A percentile compares a stretch with the other conserved stretches of the same genome.
phyloP scores from a whole-genome alignment of 176 grass and related monocot species.

The Melocanna baccifera region DNA sequence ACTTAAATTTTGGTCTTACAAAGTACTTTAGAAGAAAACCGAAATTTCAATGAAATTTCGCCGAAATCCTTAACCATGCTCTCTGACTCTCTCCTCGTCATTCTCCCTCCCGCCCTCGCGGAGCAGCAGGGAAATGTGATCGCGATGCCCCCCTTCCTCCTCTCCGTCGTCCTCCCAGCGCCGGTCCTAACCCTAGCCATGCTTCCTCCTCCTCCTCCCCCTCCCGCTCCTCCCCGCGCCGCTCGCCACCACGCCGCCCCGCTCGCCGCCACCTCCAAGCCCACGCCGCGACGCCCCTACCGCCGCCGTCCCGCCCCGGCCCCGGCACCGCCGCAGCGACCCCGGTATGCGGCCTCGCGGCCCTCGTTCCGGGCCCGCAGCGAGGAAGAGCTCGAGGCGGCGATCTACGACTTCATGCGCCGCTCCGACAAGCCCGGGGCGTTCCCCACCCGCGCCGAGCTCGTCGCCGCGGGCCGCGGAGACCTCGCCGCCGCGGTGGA shows the following conservation, averaged over 20 bases:
- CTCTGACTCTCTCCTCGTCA: neutral
- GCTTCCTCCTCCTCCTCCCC: neutral
- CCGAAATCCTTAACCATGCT: neutral
- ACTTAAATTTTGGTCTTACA: no score
- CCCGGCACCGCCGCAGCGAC: neutral
- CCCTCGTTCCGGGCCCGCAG: neutral
- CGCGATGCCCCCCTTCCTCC: conserved; percentile 45
- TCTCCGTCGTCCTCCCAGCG: conserved; percentile 18
- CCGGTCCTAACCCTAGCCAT: neutral
- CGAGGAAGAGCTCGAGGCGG: conserved; percentile 55
- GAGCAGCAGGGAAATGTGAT: conserved; percentile 33
- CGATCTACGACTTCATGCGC: conserved; percentile 92
- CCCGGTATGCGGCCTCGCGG: neutral
- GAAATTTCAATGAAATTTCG: no score
- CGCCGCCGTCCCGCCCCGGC: conserved; percentile 11
- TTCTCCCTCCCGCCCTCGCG: neutral
- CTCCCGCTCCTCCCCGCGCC: neutral
- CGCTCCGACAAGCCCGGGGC: conserved; percentile 57
- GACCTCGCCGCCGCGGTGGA: conserved; percentile 71
- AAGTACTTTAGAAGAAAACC: no score
- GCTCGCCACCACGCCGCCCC: neutral
- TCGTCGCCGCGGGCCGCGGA: conserved; percentile 56
- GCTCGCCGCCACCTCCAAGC: neutral
- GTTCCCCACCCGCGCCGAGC: conserved; percentile 73
- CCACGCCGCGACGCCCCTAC: neutral